Conservation (phyloP, 148 eudicot species). For the Talinum fruticosum region DNA sequence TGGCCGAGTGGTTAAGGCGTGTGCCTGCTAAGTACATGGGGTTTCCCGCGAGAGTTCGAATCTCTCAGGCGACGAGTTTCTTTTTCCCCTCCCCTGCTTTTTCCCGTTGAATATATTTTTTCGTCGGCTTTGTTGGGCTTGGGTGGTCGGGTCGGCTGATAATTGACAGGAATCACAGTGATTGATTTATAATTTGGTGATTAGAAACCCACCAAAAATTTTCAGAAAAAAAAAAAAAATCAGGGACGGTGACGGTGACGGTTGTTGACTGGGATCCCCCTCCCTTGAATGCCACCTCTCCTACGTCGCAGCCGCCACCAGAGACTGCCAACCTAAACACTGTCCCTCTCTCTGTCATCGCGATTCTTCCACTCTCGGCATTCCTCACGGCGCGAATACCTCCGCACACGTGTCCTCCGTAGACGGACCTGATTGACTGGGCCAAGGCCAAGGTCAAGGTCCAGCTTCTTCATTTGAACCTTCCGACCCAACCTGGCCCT, state of each 20-base stretch:
- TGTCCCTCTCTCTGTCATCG: not conserved
- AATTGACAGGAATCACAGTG: not conserved
- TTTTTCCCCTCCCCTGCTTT: not conserved
- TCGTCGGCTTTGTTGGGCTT: not conserved
- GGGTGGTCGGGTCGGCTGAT: not conserved
- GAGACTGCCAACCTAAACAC: not conserved
- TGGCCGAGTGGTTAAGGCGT: slow-evolving; percentile 88
- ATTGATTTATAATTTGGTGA: not conserved
- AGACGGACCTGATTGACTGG: not conserved
- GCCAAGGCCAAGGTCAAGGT: not conserved
- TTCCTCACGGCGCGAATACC: not conserved
- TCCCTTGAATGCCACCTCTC: slow-evolving; percentile 7
- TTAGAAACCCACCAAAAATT: not conserved
- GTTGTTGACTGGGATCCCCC: not conserved
- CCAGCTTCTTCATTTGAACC: not conserved
- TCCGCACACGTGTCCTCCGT: not conserved
- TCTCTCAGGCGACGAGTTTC: slow-evolving; percentile 86
- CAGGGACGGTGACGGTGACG: not conserved
- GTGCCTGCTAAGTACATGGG: slow-evolving; percentile 99
- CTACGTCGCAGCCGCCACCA: slow-evolving; percentile 8
- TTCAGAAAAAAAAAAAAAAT: too few relatives aligned
- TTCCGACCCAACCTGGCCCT: not conserved
- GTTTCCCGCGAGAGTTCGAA: slow-evolving; percentile 99
- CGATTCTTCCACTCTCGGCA: not conserved
- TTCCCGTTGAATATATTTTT: not conserved